Percentiles rank a stretch among this genome's conserved stretches.
Conservation (phyloP, 495 filamentous ascomycete species). For the Penicillium angulare region DNA sequence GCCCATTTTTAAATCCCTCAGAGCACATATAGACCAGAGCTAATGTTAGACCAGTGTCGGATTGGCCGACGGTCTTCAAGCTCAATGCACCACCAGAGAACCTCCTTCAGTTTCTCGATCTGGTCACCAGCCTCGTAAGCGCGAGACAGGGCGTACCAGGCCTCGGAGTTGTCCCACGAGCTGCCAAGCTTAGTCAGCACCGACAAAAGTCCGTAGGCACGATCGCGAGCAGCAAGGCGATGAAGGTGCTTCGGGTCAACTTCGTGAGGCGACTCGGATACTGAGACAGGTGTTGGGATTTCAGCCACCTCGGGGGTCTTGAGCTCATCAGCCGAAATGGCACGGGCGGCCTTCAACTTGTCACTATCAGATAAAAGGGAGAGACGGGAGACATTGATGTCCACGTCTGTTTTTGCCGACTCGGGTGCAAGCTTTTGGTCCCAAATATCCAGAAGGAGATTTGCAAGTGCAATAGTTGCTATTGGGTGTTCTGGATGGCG, state of each 20-base stretch:
- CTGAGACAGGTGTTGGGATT: conserved; percentile 5
- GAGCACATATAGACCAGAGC: conserved; percentile 47
- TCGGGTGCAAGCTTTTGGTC: conserved; percentile 55
- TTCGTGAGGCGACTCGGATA: conserved; percentile 19
- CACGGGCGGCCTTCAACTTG: conserved; percentile 20
- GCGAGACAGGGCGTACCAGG: conserved; percentile 84
- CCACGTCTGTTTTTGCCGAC: conserved; percentile 30
- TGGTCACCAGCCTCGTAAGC: conserved; percentile 84
- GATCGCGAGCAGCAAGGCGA: conserved; percentile 78
- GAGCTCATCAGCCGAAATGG: conserved; percentile 24
- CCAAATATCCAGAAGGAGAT: conserved; percentile 85
- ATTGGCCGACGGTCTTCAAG: conserved; percentile 54
- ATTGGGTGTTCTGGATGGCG: conserved; percentile 72
- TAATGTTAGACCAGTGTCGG: conserved; percentile 49
- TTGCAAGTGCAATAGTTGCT: conserved; percentile 79
- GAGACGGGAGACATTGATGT: conserved; percentile 28
- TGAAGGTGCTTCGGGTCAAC: conserved; percentile 63
- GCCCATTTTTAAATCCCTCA: conserved; percentile 12
- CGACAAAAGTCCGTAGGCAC: conserved; percentile 79
- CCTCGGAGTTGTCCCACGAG: conserved; percentile 92
- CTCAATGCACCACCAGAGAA: conserved; percentile 70
- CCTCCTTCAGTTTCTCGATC: conserved; percentile 74
- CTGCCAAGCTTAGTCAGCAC: conserved; percentile 78
- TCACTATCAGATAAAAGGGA: conserved; percentile 19
- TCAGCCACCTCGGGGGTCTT: conserved; percentile 15